Evolutionary conservation across 140 eudicot species (phyloP).

Genomic region (Eryngium alpinum): DNA sequence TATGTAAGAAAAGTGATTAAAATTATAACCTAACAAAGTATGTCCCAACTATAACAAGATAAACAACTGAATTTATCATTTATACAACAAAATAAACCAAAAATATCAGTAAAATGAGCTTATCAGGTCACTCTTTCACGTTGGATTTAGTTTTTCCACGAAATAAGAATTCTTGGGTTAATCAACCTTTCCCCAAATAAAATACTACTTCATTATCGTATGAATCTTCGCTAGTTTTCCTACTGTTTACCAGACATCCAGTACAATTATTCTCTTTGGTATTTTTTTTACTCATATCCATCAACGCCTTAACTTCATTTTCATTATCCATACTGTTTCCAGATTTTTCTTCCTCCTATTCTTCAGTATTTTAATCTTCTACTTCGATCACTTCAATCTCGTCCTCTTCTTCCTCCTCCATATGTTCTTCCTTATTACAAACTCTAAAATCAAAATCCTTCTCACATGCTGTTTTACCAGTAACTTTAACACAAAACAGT

Average conservation of each 20-base stretch:
- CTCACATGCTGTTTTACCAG: not conserved
- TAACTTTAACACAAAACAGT: slow-evolving; percentile 8
- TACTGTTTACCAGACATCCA: too few species aligned
- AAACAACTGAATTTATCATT: not conserved
- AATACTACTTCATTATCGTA: not conserved
- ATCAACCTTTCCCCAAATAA: not conserved
- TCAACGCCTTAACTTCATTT: not conserved
- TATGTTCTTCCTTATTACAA: not conserved
- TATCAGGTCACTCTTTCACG: slow-evolving; percentile 18
- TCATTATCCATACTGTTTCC: not conserved
- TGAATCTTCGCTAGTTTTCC: too few species aligned
- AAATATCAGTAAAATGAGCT: not conserved
- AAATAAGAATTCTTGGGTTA: slow-evolving; percentile 20
- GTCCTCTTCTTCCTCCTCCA: not conserved
- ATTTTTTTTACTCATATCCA: not conserved
- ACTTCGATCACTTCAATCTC: not conserved
- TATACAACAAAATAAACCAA: not conserved
- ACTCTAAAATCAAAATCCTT: not conserved
- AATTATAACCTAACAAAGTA: not conserved
- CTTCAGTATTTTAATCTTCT: not conserved
- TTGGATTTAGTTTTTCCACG: slow-evolving; percentile 2
- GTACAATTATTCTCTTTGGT: too few species aligned
- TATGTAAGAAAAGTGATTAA: not conserved
- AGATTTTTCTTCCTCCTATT: not conserved
- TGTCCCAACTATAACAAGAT: too few species aligned